A percentile compares a stretch with the other conserved stretches of the same genome.
Conservation (phyloP, 2,329 filamentous ascomycete genomes). For the Fusarium buharicum region DNA sequence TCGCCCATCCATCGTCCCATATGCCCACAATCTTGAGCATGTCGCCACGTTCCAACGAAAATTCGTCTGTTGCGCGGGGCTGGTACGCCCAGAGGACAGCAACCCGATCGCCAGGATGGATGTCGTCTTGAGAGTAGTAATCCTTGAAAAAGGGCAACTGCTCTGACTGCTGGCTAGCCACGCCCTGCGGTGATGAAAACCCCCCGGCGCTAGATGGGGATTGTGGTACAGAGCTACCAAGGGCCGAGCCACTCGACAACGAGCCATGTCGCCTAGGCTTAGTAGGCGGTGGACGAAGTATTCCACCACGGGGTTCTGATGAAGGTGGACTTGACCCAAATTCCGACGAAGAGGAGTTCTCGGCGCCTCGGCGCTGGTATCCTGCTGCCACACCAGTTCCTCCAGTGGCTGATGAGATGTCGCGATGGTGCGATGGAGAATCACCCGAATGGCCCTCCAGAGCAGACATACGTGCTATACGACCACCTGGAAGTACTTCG, state of each 20-base stretch:
- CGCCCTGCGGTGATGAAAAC: slow-evolving; percentile 84
- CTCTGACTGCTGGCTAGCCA: slow-evolving; percentile 91
- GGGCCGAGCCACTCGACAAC: slow-evolving; percentile 82
- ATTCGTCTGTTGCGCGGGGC: slow-evolving; percentile 91
- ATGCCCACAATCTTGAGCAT: slow-evolving; percentile 99
- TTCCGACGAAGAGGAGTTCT: slow-evolving; percentile 76
- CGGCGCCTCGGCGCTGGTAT: slow-evolving; percentile 60
- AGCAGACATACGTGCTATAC: slow-evolving; percentile 95
- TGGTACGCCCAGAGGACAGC: slow-evolving; percentile 97
- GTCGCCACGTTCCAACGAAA: slow-evolving; percentile 90
- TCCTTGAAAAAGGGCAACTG: slow-evolving; percentile 97
- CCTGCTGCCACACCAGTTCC: slow-evolving; percentile 57
- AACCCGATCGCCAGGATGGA: slow-evolving; percentile 89
- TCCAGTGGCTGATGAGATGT: slow-evolving; percentile 52
- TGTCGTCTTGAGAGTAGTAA: slow-evolving; percentile 97
- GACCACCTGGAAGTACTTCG: slow-evolving; percentile 83
- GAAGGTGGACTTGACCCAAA: slow-evolving; percentile 74
- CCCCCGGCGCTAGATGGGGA: slow-evolving; percentile 79
- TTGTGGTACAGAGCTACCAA: slow-evolving; percentile 75
- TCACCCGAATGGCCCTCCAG: slow-evolving; percentile 79
- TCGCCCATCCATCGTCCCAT: slow-evolving; percentile 99
- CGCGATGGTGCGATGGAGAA: slow-evolving; percentile 65
- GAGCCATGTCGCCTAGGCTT: slow-evolving; percentile 82
- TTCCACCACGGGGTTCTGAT: slow-evolving; percentile 68
- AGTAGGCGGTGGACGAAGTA: slow-evolving; percentile 67